A percentile compares a stretch with the other conserved stretches of the same genome.
Conservation (phyloP, 2,329 filamentous ascomycete species). For the Fusarium sp. region DNA sequence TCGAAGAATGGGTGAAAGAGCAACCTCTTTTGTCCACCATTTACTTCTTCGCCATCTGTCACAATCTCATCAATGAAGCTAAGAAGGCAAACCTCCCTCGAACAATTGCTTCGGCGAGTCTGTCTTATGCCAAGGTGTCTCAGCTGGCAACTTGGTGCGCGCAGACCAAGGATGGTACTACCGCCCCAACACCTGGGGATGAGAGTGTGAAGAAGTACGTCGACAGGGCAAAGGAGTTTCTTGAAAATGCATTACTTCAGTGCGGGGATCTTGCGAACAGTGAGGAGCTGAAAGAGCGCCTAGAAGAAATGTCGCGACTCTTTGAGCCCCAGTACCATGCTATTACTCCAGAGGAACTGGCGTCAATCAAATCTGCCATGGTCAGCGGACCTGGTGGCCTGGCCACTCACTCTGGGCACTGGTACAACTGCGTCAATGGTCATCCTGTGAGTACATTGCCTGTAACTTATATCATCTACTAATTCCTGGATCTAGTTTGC, state of each 20-base stretch:
- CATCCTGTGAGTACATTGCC: conserved; percentile 37
- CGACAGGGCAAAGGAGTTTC: not conserved
- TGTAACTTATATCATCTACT: not conserved
- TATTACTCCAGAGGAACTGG: conserved; percentile 53
- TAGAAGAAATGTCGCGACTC: conserved; percentile 32
- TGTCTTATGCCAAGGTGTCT: not conserved
- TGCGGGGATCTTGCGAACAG: not conserved
- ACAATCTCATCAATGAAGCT: not conserved
- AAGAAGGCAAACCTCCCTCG: not conserved
- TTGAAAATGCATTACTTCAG: not conserved
- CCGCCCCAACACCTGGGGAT: not conserved
- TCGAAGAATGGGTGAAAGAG: not conserved
- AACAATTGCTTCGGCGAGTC: not conserved
- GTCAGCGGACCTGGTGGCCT: conserved; percentile 52
- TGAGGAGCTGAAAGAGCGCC: not conserved
- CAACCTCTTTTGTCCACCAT: not conserved
- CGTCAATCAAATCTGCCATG: conserved; percentile 58
- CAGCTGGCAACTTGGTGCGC: not conserved
- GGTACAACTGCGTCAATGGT: conserved; percentile 46
- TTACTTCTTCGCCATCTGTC: not conserved
- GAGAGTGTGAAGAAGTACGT: not conserved
- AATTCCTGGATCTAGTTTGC: conserved; percentile 56
- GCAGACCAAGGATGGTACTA: not conserved
- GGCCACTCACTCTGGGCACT: conserved; percentile 48
- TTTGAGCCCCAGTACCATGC: conserved; percentile 51